phyloP scores from a whole-genome alignment of 2,329 filamentous ascomycete species.

The Cadophora malorum region DNA sequence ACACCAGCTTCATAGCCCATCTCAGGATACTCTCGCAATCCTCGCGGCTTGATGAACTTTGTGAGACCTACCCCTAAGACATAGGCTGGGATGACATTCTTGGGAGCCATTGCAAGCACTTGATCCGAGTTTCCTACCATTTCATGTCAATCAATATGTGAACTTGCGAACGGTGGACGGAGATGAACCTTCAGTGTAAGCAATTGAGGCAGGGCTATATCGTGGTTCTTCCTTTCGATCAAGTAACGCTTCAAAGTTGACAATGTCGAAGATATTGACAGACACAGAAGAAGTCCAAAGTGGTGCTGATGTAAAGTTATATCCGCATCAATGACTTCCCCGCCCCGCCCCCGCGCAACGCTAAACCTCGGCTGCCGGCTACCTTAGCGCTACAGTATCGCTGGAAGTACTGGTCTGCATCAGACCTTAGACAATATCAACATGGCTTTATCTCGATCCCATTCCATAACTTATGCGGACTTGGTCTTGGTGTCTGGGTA shows the following conservation, averaged over 20 bases:
- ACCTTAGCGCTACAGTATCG: no score
- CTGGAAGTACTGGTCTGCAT: no score
- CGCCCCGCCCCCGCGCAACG: background rate
- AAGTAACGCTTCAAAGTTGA: no score
- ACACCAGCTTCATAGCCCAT: slow-evolving; percentile 87
- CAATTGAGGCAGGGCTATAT: no score
- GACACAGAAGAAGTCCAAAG: background rate
- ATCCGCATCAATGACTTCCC: background rate
- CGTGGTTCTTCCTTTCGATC: no score
- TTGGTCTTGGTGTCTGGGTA: no score
- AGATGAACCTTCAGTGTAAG: background rate
- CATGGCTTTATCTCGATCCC: background rate
- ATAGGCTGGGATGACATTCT: slow-evolving; percentile 57
- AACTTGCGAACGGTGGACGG: background rate
- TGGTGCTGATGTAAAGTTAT: background rate
- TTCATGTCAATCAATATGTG: background rate
- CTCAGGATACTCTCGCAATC: slow-evolving; percentile 93
- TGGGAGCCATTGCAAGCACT: background rate
- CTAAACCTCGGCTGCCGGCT: background rate
- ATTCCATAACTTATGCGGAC: no score
- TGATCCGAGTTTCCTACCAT: background rate
- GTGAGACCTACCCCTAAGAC: slow-evolving; percentile 98
- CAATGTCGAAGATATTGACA: background rate
- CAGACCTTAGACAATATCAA: background rate
- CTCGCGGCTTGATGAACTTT: slow-evolving; percentile 97